Conservation (phyloP, 495 filamentous ascomycete species). For the Tricharina praecox region DNA sequence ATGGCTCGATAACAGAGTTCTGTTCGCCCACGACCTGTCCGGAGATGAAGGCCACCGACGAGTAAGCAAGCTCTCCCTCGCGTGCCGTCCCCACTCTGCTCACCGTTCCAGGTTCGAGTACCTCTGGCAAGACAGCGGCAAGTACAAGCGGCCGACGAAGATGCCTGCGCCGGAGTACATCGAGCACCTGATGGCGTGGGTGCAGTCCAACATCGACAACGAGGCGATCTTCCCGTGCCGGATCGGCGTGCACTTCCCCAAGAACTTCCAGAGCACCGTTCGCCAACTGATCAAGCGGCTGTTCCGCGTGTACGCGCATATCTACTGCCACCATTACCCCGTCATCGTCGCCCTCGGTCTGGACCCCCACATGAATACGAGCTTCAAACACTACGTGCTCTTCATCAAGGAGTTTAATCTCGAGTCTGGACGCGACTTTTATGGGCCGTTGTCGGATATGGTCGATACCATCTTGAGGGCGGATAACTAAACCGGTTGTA, state of each 20-base stretch:
- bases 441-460: constrained; percentile 88
- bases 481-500: constrained; percentile 33
- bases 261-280: constrained; percentile 69
- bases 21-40: constrained; percentile 93
- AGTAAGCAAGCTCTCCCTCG: too few relatives aligned
- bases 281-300: constrained; percentile 95
- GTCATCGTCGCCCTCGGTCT: constrained; percentile 88
- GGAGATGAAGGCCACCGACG: constrained; percentile 98
- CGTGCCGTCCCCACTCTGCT: too few relatives aligned
- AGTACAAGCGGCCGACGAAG: constrained; percentile 88
- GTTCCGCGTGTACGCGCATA: constrained; percentile 96
- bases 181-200: constrained; percentile 93
- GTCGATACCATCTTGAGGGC: constrained; percentile 94
- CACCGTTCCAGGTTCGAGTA: constrained; percentile 94
- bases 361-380: constrained; percentile 94
- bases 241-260: constrained; percentile 89
- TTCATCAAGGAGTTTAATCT: constrained; percentile 66
- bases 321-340: constrained; percentile 98
- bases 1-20: constrained; percentile 96
- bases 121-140: constrained; percentile 72
- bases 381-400: constrained; percentile 95
- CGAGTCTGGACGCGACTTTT: constrained; percentile 78
- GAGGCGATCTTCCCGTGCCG: constrained; percentile 84
- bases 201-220: constrained; percentile 87
- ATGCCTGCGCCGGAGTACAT: constrained; percentile 96